phyloP scores from a whole-genome alignment of 345 rosid species.

The Aegle marmelos region DNA sequence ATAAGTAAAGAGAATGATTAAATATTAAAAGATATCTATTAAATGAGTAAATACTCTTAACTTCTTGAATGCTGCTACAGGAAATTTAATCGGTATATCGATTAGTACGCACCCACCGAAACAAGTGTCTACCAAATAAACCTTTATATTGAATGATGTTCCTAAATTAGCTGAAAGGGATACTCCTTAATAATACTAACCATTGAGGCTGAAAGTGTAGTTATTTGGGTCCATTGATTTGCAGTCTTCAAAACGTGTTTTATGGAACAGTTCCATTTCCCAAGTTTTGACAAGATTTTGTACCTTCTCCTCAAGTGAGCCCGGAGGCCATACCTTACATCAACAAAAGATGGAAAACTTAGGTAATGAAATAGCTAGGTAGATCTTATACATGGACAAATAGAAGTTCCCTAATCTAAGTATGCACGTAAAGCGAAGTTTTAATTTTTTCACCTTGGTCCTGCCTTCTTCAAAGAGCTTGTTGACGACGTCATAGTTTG shows the following conservation, averaged over 20 bases:
- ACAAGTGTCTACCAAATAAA: too few relatives aligned
- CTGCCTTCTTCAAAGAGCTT: constrained; percentile 63
- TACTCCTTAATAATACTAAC: constrained; percentile 15
- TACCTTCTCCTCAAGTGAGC: constrained; percentile 57
- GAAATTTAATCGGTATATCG: too few relatives aligned
- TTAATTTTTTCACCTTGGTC: constrained; percentile 33
- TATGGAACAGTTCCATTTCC: constrained; percentile 68
- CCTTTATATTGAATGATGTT: too few relatives aligned
- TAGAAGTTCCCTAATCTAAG: not conserved
- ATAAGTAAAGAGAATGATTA: too few relatives aligned
- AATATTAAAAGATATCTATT: too few relatives aligned
- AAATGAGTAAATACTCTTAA: too few relatives aligned
- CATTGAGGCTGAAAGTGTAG: constrained; percentile 44
- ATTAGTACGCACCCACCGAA: too few relatives aligned
- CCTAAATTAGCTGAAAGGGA: not conserved
- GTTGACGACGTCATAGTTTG: constrained; percentile 53
- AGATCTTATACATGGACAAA: not conserved
- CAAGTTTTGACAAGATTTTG: constrained; percentile 68
- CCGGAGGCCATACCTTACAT: constrained; percentile 52
- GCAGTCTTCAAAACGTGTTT: constrained; percentile 30
- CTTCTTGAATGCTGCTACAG: too few relatives aligned
- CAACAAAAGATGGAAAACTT: not conserved
- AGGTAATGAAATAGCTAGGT: not conserved
- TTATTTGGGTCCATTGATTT: constrained; percentile 37
- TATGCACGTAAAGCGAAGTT: too few relatives aligned